Percentiles rank a stretch among this genome's conserved stretches.
Conservation (phyloP, 106 monocot species). For the Chionographis japonica region DNA sequence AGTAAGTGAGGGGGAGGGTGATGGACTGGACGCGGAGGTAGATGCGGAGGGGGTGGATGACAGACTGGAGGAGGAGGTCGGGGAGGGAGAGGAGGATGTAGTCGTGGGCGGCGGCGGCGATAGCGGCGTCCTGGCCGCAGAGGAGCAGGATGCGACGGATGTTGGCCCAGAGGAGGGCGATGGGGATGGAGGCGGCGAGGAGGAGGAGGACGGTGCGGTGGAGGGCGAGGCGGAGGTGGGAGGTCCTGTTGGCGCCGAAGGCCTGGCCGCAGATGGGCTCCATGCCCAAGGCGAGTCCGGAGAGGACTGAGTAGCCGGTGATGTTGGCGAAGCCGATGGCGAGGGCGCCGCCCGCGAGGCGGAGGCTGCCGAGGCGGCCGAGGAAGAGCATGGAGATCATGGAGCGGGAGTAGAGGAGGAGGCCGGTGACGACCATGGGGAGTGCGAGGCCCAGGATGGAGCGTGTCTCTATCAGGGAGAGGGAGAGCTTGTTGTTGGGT, state of each 20-base stretch:
- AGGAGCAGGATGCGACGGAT: constrained; percentile 50
- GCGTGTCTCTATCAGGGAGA: constrained; percentile 18
- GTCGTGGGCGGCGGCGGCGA: constrained; percentile 40
- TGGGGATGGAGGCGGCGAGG: constrained; percentile 36
- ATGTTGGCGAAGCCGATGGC: constrained; percentile 93
- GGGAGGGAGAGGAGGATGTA: constrained; percentile 66
- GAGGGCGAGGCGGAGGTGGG: constrained; percentile 54
- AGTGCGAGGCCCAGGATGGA: constrained; percentile 36
- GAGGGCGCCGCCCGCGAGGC: constrained; percentile 77
- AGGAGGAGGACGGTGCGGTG: constrained; percentile 56
- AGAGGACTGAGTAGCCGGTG: constrained; percentile 89
- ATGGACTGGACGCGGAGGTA: constrained; percentile 76
- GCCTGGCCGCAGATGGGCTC: constrained; percentile 90
- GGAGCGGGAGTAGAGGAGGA: constrained; percentile 82
- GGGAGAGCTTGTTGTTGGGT: not conserved
- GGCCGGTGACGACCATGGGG: constrained; percentile 72
- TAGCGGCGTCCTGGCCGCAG: constrained; percentile 52
- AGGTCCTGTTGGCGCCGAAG: constrained; percentile 48
- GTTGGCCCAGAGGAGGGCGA: constrained; percentile 42
- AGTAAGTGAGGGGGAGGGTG: constrained; percentile 59
- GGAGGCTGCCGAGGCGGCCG: constrained; percentile 55
- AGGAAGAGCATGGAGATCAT: constrained; percentile 92
- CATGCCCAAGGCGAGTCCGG: constrained; percentile 86
- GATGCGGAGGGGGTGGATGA: constrained; percentile 74
- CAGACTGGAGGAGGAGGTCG: constrained; percentile 63